Percentiles rank a stretch among this genome's conserved stretches.
phyloP scores from a whole-genome alignment of 2,329 filamentous ascomycete genomes.

The Curvularia sp. region DNA sequence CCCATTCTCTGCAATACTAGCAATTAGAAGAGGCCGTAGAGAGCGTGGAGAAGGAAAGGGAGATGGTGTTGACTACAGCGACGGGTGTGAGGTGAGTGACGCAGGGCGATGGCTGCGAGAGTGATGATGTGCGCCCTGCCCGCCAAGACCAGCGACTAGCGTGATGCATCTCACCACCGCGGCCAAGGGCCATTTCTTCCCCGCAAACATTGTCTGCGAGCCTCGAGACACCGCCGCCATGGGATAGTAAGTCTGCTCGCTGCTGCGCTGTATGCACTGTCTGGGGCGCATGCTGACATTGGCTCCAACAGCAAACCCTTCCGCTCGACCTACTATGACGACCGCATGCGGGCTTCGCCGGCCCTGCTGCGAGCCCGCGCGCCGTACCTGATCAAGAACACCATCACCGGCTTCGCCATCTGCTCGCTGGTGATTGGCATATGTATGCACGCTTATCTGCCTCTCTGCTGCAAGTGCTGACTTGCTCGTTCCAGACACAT shows the following conservation, averaged over 20 bases:
- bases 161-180: conserved; percentile 30
- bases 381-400: conserved; percentile 91
- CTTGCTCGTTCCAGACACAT: conserved; percentile 62
- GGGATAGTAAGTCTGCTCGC: conserved; percentile 47
- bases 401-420: conserved; percentile 78
- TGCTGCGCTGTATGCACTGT: too few species aligned
- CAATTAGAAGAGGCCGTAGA: conserved; percentile 27
- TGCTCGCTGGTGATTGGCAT: conserved; percentile 79
- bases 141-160: conserved; percentile 24
- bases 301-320: conserved; percentile 53
- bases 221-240: conserved; percentile 38
- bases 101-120: conserved; percentile 15
- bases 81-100: conserved; percentile 19
- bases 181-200: conserved; percentile 25
- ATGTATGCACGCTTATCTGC: conserved; percentile 65
- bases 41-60: conserved; percentile 36
- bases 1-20: conserved; percentile 43
- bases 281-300: conserved; percentile 19
- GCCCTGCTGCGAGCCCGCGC: conserved; percentile 90
- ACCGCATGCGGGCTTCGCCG: conserved; percentile 81
- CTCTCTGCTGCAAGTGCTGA: background rate
- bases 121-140: conserved; percentile 19
- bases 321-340: conserved; percentile 88
- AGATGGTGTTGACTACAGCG: conserved; percentile 31
- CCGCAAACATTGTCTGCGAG: conserved; percentile 28